Base-by-base conservation (phyloP, 1,284 basidiomycete genomes). In the Athelia sp. region DNA sequence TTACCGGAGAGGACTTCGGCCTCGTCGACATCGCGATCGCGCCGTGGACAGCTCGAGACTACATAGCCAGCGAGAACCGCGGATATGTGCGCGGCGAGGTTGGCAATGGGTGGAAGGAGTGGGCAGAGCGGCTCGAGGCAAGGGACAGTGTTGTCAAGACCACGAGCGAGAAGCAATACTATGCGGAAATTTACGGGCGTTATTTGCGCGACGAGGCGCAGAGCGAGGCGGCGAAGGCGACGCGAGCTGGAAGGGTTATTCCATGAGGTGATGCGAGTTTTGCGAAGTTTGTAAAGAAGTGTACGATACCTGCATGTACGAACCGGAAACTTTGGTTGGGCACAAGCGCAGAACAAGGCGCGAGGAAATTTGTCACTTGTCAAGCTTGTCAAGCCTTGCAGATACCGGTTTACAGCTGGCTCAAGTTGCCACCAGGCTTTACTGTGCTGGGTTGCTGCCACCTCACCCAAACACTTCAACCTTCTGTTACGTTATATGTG, bases 201-300 rank as follows among this genome's bases (percentile, higher is more conserved):
- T 84, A 82, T 58, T 62, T 82, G 34, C 66, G 71, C 11, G 73
- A 83, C 54, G 77, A 80, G 54, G 78, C 81, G 9, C 75, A 81
- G 64, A 80, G 79, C 55, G 78, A 79, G 55, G 75, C 71, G 19
- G 82, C 82, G 2, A 81, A 80, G 56, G 81, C 80, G 0, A 77
- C 73, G 18, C 69, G 80, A 47, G 72, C 65, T 19, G 79, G 79
- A 11, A 66, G 66, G 51, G 56, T 55, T 3, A 68, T 79, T 57
- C 76, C 78, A 51, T 81, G 60, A 71, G 26, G 4, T 29, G 26
- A n/a, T n/a, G n/a, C n/a, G n/a, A n/a, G n/a, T n/a, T n/a, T n/a
- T n/a, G n/a, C n/a, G n/a, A n/a, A n/a, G n/a, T n/a, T n/a, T n/a
- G n/a, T n/a, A n/a, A n/a, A n/a, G n/a, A n/a, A n/a, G n/a, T n/a